Conservation (phyloP, 2,329 filamentous ascomycete species). For the Exophiala mesophila region DNA sequence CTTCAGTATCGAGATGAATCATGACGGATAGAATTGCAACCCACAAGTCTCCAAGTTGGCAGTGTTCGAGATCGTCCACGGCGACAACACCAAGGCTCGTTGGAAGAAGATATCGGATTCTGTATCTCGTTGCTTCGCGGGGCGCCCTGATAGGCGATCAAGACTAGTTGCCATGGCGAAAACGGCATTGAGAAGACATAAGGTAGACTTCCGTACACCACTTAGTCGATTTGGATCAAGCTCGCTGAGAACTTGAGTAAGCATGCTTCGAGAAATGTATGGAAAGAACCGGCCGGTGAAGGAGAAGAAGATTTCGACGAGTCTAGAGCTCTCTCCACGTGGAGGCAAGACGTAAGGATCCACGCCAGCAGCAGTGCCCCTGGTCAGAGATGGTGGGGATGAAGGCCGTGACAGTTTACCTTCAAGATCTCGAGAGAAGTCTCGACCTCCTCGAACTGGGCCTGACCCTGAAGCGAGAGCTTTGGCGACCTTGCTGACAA, state of each 20-base stretch:
- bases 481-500: constrained; percentile 29
- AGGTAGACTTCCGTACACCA: not conserved
- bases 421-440: constrained; percentile 1
- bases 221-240: constrained; percentile 1
- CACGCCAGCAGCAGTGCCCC: not conserved
- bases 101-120: constrained; percentile 7
- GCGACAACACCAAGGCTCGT: constrained; percentile 1
- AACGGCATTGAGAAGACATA: constrained; percentile 6
- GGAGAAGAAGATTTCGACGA: constrained; percentile 5
- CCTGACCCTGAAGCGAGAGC: not conserved
- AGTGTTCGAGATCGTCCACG: constrained; percentile 7
- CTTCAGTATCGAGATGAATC: too few species aligned
- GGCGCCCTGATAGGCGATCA: not conserved
- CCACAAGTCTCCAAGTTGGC: constrained; percentile 7
- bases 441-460: not conserved
- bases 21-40: too few species aligned
- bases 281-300: constrained; percentile 3
- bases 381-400: not conserved
- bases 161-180: constrained; percentile 5
- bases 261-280: constrained; percentile 1
- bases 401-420: not conserved
- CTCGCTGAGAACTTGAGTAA: constrained; percentile 2
- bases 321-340: not conserved
- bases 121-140: not conserved
- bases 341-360: constrained; percentile 3